Percentiles rank a stretch among this genome's conserved stretches.
These are phyloP conservation scores for Cryptosporidium tyzzeri DNA, from an alignment of 169 alveolate species.

Conservation along the genomic window DNA sequence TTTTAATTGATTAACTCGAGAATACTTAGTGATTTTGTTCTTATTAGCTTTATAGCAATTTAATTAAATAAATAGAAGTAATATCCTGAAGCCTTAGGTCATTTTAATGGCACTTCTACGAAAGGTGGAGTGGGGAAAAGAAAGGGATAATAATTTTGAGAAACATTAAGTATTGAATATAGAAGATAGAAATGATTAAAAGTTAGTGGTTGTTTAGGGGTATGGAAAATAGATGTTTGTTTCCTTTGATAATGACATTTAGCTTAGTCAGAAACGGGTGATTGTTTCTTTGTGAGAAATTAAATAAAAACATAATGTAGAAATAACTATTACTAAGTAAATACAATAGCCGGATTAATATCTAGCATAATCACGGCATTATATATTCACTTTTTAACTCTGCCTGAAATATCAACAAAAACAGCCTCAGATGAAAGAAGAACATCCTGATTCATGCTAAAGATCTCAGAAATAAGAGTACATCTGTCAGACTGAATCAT, in stretches of 20 bases:
- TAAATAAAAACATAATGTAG: too few relatives aligned
- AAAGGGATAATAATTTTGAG: background rate
- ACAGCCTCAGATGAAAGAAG: conserved; percentile 54
- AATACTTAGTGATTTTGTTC: background rate
- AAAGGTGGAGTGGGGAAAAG: background rate
- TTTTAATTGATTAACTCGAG: background rate
- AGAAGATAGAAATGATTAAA: background rate
- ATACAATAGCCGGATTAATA: background rate
- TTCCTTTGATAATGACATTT: too few relatives aligned
- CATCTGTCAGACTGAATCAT: conserved; percentile 22
- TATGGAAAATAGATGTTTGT: background rate
- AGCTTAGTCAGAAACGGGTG: background rate
- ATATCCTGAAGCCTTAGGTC: too few relatives aligned
- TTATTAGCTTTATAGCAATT: background rate
- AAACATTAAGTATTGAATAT: background rate
- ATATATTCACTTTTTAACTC: background rate
- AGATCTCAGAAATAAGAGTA: conserved; percentile 48
- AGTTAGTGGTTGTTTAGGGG: too few relatives aligned
- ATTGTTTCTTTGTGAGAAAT: background rate
- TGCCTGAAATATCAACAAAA: conserved; percentile 60
- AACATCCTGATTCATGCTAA: conserved; percentile 17
- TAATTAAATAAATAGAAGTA: too few relatives aligned
- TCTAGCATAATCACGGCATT: background rate
- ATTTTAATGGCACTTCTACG: too few relatives aligned
- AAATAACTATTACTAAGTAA: background rate